These are phyloP conservation scores for Saccharomyces hybrid DNA, from an alignment of 1,139 yeast genomes.

Conservation along the genomic window DNA sequence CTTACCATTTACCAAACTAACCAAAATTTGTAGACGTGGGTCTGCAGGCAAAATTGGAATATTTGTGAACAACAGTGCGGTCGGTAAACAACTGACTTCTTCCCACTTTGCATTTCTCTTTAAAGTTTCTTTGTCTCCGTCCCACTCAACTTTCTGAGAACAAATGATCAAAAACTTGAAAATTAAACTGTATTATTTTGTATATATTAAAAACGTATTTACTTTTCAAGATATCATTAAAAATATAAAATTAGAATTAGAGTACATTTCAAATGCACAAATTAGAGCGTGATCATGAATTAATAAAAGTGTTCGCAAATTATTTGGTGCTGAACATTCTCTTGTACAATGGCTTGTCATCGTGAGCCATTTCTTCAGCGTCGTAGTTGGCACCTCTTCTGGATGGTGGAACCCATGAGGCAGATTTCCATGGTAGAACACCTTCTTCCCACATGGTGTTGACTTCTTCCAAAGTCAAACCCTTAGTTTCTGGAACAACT, in stretches of 20 bases:
- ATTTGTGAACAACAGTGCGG: background rate
- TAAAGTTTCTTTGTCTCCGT: background rate
- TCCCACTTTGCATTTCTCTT: background rate
- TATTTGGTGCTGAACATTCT: background rate
- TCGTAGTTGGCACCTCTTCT: constrained; percentile 29
- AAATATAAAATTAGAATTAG: background rate
- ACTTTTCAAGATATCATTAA: background rate
- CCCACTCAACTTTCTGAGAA: background rate
- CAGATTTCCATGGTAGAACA: constrained; percentile 40
- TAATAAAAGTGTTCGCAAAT: background rate
- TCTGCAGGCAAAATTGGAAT: background rate
- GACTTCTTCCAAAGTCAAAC: constrained; percentile 61
- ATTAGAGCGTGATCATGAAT: background rate
- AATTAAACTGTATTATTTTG: background rate
- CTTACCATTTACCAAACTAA: background rate
- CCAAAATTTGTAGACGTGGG: no score
- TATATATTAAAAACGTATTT: background rate
- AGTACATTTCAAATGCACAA: background rate
- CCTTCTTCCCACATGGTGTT: constrained; percentile 46
- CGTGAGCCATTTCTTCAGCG: constrained; percentile 13
- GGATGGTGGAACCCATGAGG: constrained; percentile 21
- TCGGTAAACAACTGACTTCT: background rate
- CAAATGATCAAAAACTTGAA: background rate
- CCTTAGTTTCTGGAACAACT: constrained; percentile 61
- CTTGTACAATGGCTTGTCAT: constrained; percentile 8